phyloP scores from a whole-genome alignment of 2,329 filamentous ascomycete species.

The Beauveria asiatica region DNA sequence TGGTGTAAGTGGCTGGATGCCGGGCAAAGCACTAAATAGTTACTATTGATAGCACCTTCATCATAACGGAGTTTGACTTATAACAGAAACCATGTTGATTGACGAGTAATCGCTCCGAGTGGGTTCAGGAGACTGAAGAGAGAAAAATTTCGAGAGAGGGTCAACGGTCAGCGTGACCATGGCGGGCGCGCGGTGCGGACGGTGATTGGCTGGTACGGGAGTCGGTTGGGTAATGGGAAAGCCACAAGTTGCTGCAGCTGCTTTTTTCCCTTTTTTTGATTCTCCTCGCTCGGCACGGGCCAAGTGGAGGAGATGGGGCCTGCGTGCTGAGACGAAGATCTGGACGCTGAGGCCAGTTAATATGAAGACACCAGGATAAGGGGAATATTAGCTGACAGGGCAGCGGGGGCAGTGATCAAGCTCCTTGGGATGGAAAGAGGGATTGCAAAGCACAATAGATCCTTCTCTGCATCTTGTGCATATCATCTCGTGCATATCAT shows the following conservation, averaged over 20 bases:
- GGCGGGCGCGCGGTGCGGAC: background rate
- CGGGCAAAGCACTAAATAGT: background rate
- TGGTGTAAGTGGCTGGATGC: background rate
- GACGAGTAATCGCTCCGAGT: background rate
- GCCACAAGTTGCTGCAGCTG: background rate
- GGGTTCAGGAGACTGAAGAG: background rate
- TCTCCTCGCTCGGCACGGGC: background rate
- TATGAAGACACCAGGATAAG: background rate
- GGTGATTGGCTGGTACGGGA: conserved; percentile 2
- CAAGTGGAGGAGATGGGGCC: too few relatives aligned
- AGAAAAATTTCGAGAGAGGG: conserved; percentile 3
- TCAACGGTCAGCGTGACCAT: conserved; percentile 7
- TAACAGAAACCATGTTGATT: too few relatives aligned
- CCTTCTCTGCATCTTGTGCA: too few relatives aligned
- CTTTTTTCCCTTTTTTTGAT: background rate
- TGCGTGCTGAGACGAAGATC: too few relatives aligned
- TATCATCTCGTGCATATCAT: too few relatives aligned
- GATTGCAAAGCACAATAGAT: too few relatives aligned
- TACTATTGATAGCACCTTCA: background rate
- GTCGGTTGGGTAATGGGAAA: conserved; percentile 8
- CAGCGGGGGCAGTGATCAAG: too few relatives aligned
- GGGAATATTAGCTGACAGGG: too few relatives aligned
- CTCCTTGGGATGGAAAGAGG: too few relatives aligned
- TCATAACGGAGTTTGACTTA: background rate
- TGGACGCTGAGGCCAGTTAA: too few relatives aligned